These are phyloP conservation scores for Verticillium nonalfalfae DNA, from an alignment of 2,329 filamentous ascomycete species.

Conservation along the genomic window DNA sequence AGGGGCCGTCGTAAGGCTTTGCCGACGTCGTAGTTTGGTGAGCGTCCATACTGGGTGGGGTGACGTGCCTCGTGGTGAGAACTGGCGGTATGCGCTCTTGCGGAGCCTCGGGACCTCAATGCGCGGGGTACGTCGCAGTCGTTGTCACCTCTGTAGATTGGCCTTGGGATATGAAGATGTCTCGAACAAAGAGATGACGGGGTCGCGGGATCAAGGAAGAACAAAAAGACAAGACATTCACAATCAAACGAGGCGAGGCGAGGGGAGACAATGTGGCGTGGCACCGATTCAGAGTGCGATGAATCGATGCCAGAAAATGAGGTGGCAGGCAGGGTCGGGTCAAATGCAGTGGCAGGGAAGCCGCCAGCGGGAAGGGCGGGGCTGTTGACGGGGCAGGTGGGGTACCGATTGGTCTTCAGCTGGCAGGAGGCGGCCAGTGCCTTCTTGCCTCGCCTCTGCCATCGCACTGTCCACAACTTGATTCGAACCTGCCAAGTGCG, in stretches of 20 bases:
- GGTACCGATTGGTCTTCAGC: background rate
- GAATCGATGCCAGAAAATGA: background rate
- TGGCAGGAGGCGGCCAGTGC: background rate
- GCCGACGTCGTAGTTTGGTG: background rate
- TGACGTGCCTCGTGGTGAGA: background rate
- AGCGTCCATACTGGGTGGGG: background rate
- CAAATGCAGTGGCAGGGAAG: constrained; percentile 1
- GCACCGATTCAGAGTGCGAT: background rate
- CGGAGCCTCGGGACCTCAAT: background rate
- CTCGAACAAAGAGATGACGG: background rate
- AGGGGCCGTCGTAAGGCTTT: background rate
- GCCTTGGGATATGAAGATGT: background rate
- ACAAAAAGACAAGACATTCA: background rate
- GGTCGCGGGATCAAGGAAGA: background rate
- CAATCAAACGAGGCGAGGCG: background rate
- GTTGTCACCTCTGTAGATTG: background rate
- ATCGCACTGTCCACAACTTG: background rate
- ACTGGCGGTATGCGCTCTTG: background rate
- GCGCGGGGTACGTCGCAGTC: background rate
- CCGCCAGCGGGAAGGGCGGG: constrained; percentile 1
- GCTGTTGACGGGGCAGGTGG: constrained; percentile 1
- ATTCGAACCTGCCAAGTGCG: background rate
- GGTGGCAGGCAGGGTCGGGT: background rate
- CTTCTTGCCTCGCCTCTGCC: background rate
- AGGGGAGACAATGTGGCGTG: background rate